These are phyloP conservation scores for Teratosphaeria nubilosa DNA, from an alignment of 2,329 filamentous ascomycete species.

Conservation along the genomic window DNA sequence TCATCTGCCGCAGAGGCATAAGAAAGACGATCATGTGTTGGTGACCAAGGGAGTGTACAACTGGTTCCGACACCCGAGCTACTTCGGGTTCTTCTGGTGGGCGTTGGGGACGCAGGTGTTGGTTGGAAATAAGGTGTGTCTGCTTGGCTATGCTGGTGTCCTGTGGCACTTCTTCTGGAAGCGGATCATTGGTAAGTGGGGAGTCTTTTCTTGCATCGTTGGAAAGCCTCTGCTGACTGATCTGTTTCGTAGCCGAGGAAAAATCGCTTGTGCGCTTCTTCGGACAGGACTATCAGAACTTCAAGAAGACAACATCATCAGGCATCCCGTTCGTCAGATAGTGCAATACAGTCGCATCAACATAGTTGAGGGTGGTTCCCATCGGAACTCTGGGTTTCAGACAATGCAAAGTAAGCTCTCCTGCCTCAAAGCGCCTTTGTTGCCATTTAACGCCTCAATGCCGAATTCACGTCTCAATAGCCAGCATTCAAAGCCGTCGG, in stretches of 20 bases:
- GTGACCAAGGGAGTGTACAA: slow-evolving; percentile 75
- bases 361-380: background rate
- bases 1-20: slow-evolving; percentile 61
- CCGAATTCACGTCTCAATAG: background rate
- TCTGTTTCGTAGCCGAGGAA: slow-evolving; percentile 56
- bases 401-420: background rate
- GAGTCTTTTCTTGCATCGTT: no score
- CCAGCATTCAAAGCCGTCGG: background rate
- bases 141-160: slow-evolving; percentile 61
- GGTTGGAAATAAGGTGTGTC: slow-evolving; percentile 73
- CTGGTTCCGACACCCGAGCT: slow-evolving; percentile 72
- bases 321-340: slow-evolving; percentile 65
- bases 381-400: background rate
- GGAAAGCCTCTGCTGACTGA: slow-evolving; percentile 1
- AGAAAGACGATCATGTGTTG: slow-evolving; percentile 63
- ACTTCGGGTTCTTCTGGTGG: slow-evolving; percentile 99
- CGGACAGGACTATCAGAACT: slow-evolving; percentile 67
- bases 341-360: background rate
- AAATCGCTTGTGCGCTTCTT: slow-evolving; percentile 70
- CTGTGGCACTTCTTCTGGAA: slow-evolving; percentile 76
- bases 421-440: background rate
- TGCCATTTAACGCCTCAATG: background rate
- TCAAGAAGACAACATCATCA: slow-evolving; percentile 59
- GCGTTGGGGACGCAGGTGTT: slow-evolving; percentile 87
- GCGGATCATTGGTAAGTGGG: slow-evolving; percentile 53